A percentile compares a stretch with the other conserved stretches of the same genome.
Evolutionary conservation across 345 rosid species (phyloP).

Genomic region (Salix brachista): DNA sequence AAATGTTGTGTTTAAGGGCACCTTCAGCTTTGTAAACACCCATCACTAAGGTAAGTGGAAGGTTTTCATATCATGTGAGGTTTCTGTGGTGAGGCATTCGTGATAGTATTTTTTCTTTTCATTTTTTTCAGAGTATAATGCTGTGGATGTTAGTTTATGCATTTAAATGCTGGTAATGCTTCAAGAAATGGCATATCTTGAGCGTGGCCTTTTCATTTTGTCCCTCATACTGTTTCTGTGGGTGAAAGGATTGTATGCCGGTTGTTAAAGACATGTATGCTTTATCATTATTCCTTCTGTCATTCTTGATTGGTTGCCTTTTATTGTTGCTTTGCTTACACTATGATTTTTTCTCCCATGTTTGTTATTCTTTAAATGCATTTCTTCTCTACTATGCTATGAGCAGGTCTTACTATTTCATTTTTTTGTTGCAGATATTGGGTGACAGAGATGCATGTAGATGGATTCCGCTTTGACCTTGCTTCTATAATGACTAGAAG

Average conservation of each 20-base stretch:
- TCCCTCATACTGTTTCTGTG: not conserved
- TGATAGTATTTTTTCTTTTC: not conserved
- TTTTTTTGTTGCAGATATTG: conserved; percentile 66
- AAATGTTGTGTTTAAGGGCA: not conserved
- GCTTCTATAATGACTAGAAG: conserved; percentile 95
- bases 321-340: not conserved
- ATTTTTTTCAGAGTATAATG: not conserved
- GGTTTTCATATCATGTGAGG: not conserved
- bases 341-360: not conserved
- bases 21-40: not conserved
- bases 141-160: not conserved
- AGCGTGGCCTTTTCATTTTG: not conserved
- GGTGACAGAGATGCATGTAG: conserved; percentile 97
- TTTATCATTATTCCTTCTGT: not conserved
- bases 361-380: not conserved
- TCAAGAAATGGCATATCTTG: not conserved
- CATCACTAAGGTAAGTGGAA: not conserved
- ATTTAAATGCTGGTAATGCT: no score
- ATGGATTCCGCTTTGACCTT: conserved; percentile 98
- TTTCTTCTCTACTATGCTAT: not conserved
- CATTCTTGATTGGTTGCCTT: not conserved
- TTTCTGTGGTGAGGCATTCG: not conserved
- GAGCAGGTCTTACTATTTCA: conserved; percentile 4
- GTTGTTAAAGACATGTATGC: not conserved
- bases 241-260: not conserved